Percentiles rank a stretch among this genome's conserved stretches.
phyloP scores from a whole-genome alignment of 163 green algal genomes.

The Chloromonas sp. region DNA sequence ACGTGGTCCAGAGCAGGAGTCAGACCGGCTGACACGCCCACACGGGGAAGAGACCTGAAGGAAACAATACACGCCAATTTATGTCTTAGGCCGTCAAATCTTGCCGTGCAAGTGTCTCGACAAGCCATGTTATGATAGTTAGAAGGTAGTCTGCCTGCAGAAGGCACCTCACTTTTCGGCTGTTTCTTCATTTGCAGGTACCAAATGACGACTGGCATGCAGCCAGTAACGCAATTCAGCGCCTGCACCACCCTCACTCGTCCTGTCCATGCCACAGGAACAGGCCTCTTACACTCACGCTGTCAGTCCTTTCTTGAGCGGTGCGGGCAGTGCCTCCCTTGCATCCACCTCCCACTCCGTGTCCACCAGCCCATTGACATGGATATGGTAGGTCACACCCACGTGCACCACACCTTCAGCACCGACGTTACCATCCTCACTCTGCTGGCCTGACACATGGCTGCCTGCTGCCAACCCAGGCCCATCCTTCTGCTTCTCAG shows the following conservation, averaged over 20 bases:
- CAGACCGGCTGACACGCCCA: constrained; percentile 54
- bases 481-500: too few relatives aligned
- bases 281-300: not conserved
- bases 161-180: too few relatives aligned
- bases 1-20: constrained; percentile 24
- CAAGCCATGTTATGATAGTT: too few relatives aligned
- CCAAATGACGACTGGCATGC: too few relatives aligned
- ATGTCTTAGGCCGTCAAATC: not conserved
- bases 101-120: too few relatives aligned
- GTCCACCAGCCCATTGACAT: constrained; percentile 18
- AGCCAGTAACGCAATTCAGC: too few relatives aligned
- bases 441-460: too few relatives aligned
- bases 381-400: constrained; percentile 25
- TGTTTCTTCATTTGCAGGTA: too few relatives aligned
- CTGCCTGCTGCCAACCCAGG: too few relatives aligned
- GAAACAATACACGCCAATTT: not conserved
- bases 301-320: constrained; percentile 10
- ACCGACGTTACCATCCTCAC: not conserved
- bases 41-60: constrained; percentile 33
- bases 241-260: too few relatives aligned
- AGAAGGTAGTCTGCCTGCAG: too few relatives aligned
- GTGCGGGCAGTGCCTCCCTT: constrained; percentile 46
- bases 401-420: constrained; percentile 35
- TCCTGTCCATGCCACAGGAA: too few relatives aligned
- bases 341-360: constrained; percentile 61